Percentiles rank a stretch among this genome's conserved stretches.
Conservation (phyloP, 306 rosid species). For the Rosa rugosa region DNA sequence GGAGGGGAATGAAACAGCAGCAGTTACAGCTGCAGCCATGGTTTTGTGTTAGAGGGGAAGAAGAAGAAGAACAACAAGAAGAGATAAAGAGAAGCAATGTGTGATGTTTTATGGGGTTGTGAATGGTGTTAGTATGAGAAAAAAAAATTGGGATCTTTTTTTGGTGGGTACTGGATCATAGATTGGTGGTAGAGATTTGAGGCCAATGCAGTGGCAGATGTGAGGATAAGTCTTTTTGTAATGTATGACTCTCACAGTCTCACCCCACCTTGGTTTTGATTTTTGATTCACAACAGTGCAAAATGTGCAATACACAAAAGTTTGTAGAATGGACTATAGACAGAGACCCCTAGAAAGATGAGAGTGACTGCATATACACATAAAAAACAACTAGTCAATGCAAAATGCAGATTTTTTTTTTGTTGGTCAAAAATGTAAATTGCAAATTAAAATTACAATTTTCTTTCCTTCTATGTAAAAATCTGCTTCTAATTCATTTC, state of each 20-base stretch:
- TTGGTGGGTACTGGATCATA: slow-evolving; percentile 40
- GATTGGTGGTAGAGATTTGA: slow-evolving; percentile 87
- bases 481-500: neutral
- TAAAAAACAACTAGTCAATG: neutral
- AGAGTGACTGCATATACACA: neutral
- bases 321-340: neutral
- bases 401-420: neutral
- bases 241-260: slow-evolving; percentile 33
- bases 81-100: slow-evolving; percentile 10
- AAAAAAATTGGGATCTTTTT: slow-evolving; percentile 4
- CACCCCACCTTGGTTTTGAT: slow-evolving; percentile 9
- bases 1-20: slow-evolving; percentile 83
- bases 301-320: neutral
- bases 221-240: slow-evolving; percentile 61
- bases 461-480: neutral
- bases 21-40: slow-evolving; percentile 92
- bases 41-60: slow-evolving; percentile 5
- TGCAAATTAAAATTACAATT: neutral
- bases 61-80: slow-evolving; percentile 8
- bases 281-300: slow-evolving; percentile 9
- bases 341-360: neutral
- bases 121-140: slow-evolving; percentile 19
- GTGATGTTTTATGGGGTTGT: slow-evolving; percentile 19
- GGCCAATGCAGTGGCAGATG: slow-evolving; percentile 57
- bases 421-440: neutral